Evolutionary conservation across 2,329 filamentous ascomycete genomes (phyloP).

Genomic region (Sclerotinia nivalis): DNA sequence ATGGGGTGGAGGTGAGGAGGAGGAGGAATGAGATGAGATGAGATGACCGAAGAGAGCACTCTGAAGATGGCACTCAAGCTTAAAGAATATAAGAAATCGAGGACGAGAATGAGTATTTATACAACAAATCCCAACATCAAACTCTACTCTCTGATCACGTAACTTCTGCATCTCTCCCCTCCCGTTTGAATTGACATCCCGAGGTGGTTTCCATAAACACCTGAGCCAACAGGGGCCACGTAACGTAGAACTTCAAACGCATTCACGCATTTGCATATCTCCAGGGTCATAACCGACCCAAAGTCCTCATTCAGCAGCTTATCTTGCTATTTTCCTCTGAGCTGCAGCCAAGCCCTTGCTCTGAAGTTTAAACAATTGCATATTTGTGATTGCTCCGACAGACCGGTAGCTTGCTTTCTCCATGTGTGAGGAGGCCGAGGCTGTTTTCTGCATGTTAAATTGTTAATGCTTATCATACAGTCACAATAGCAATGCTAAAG

Average conservation of each 20-base stretch:
- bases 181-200: neutral
- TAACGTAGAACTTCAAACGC: neutral
- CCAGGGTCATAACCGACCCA: too few species aligned
- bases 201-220: neutral
- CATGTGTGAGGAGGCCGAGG: too few species aligned
- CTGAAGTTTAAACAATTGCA: too few species aligned
- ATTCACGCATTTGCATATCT: neutral
- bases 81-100: neutral
- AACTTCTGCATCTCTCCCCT: neutral
- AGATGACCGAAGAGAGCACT: constrained; percentile 12
- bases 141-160: neutral
- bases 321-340: neutral
- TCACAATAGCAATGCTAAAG: too few species aligned
- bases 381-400: too few species aligned
- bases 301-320: neutral
- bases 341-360: too few species aligned
- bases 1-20: neutral
- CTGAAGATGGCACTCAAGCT: neutral
- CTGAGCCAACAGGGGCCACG: neutral
- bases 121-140: neutral
- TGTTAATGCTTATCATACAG: too few species aligned
- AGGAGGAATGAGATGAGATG: neutral
- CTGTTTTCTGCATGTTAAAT: too few species aligned
- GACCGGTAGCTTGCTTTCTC: too few species aligned
- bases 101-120: constrained; percentile 8